A percentile compares a stretch with the other conserved stretches of the same genome.
Evolutionary conservation across 352 stramenopile species (phyloP).

Genomic region (Blastocystis sp.): DNA sequence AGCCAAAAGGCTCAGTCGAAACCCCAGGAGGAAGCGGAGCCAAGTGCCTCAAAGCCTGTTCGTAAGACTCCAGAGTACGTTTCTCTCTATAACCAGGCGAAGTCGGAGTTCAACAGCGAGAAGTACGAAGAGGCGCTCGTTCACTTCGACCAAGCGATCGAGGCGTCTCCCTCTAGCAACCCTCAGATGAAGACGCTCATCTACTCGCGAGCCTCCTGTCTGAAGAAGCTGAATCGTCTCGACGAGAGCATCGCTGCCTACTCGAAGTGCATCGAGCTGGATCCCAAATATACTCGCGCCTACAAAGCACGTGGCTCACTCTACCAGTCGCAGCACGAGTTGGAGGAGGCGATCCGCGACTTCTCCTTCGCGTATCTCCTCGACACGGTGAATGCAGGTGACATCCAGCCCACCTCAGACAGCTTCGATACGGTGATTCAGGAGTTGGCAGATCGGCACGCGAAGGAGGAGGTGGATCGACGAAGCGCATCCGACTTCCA

Average conservation of each 20-base stretch:
- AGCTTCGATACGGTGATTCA: slow-evolving; percentile 33
- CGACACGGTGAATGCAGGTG: not conserved
- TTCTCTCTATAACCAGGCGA: slow-evolving; percentile 26
- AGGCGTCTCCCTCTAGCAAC: slow-evolving; percentile 1
- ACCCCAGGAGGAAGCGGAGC: not conserved
- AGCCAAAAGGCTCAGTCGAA: not conserved
- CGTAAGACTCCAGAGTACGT: slow-evolving; percentile 5
- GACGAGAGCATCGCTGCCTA: not conserved
- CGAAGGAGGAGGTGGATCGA: slow-evolving; percentile 1
- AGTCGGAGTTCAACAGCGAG: slow-evolving; percentile 20
- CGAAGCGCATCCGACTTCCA: not conserved
- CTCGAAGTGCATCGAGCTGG: slow-evolving; percentile 52
- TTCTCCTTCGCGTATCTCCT: slow-evolving; percentile 53
- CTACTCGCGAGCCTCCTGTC: slow-evolving; percentile 31
- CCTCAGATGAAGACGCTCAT: slow-evolving; percentile 55
- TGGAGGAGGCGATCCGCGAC: slow-evolving; percentile 16
- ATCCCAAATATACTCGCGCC: slow-evolving; percentile 28
- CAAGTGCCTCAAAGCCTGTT: not conserved
- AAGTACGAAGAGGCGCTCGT: slow-evolving; percentile 36
- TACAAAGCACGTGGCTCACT: slow-evolving; percentile 33
- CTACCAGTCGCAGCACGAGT: not conserved
- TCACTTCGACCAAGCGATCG: slow-evolving; percentile 21
- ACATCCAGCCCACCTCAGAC: slow-evolving; percentile 26
- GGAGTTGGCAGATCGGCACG: not conserved
- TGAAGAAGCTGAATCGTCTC: slow-evolving; percentile 56